phyloP scores from a whole-genome alignment of 2,329 filamentous ascomycete genomes.

The Coleophoma eucalyptorum region DNA sequence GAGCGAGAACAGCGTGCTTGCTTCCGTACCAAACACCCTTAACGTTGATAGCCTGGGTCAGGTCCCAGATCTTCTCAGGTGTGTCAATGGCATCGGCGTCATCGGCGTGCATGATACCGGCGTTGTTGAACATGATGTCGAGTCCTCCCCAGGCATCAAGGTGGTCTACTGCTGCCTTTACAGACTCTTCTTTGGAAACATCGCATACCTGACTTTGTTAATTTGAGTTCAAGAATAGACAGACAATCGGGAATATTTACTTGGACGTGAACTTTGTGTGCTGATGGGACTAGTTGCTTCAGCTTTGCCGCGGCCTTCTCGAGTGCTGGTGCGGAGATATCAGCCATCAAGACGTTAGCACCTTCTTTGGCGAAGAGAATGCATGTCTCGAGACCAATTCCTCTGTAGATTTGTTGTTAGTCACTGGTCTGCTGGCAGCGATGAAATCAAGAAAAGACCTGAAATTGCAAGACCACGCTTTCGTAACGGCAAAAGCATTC shows the following conservation, averaged over 20 bases:
- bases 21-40: constrained; percentile 76
- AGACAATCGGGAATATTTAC: constrained; percentile 9
- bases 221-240: constrained; percentile 3
- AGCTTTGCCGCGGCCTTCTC: constrained; percentile 58
- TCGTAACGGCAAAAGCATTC: no score
- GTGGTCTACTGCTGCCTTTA: constrained; percentile 56
- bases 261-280: constrained; percentile 44
- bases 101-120: constrained; percentile 72
- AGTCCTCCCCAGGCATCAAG: constrained; percentile 67
- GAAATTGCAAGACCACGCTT: no score
- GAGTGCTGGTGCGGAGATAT: constrained; percentile 63
- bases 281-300: constrained; percentile 50
- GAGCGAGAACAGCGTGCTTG: constrained; percentile 67
- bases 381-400: constrained; percentile 71
- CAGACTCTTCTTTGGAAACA: constrained; percentile 65
- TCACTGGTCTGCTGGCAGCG: neutral
- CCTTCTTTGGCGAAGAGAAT: constrained; percentile 71
- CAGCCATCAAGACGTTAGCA: constrained; percentile 66
- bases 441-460: no score
- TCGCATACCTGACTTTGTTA: constrained; percentile 43
- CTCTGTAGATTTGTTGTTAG: constrained; percentile 37
- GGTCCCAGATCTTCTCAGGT: constrained; percentile 71
- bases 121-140: constrained; percentile 78
- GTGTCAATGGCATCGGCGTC: constrained; percentile 63
- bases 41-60: constrained; percentile 73